A percentile compares a stretch with the other conserved stretches of the same genome.
These are phyloP conservation scores for Niveomyces coronatus DNA, from an alignment of 2,329 filamentous ascomycete genomes.

Conservation along the genomic window DNA sequence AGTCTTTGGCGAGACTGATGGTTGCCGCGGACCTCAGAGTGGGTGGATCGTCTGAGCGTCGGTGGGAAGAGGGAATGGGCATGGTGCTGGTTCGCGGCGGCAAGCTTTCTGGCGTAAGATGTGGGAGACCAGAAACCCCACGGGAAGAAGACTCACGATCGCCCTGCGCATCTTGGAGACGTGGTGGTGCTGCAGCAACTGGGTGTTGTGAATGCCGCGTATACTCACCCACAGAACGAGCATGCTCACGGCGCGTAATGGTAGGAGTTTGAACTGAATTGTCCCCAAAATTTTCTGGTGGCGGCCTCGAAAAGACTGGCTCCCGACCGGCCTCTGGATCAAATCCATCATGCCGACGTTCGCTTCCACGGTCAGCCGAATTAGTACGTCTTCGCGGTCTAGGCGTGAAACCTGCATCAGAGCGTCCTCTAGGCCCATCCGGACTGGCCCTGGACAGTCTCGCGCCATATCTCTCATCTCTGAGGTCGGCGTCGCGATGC, in stretches of 20 bases:
- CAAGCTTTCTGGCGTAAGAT: neutral
- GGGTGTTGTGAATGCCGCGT: conserved; percentile 19
- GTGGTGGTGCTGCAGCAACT: conserved; percentile 22
- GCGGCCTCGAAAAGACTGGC: neutral
- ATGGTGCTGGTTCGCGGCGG: conserved; percentile 5
- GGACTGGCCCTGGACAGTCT: neutral
- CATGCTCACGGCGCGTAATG: no score
- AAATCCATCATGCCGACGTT: conserved; percentile 18
- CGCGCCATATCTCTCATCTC: conserved; percentile 7
- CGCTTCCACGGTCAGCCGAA: conserved; percentile 24
- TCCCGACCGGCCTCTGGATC: conserved; percentile 14
- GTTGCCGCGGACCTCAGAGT: conserved; percentile 2
- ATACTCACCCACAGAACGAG: conserved; percentile 30
- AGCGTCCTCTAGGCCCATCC: conserved; percentile 4
- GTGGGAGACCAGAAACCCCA: neutral
- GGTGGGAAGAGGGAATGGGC: neutral
- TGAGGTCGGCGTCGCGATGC: conserved; percentile 20
- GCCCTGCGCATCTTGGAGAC: conserved; percentile 26
- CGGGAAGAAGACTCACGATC: conserved; percentile 15
- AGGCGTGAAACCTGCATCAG: conserved; percentile 18
- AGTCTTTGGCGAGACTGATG: neutral
- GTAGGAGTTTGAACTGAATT: neutral
- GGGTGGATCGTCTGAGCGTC: conserved; percentile 6
- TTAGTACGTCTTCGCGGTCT: conserved; percentile 18
- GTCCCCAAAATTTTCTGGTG: no score